Evolutionary conservation across 1,139 yeast species (phyloP), one percentile per base, ranked within the genome.

Genomic region (Suhomyces maxii): DNA sequence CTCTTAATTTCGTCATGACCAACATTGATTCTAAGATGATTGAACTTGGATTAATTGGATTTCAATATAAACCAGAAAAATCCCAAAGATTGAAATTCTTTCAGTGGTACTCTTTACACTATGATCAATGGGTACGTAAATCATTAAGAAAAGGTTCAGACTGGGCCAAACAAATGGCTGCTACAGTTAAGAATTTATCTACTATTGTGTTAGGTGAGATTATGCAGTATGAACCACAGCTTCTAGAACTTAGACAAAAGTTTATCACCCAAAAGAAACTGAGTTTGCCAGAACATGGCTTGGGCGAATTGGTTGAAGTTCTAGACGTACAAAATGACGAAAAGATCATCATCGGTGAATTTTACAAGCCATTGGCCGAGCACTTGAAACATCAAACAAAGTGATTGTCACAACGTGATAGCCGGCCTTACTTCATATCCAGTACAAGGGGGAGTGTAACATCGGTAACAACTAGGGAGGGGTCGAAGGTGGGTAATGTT

Each of bases 41-140:
- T 37, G 89, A 82, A 56, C 59, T 77, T 44, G 81, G 79, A 0
- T 62, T 84, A 12, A 58, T 81, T 37, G 89, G 89, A 3, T 68
- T 80, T 52, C 64, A 63, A 43, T 68, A 58, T 53, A 60, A 64
- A 45, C 42, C 52, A 14, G 46, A 51, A 9, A 49, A 43, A 13
- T 47, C 51, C 7, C 49, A 50, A 10, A 64, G 53, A 42, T 44
- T 61, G 26, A 52, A 52, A 43, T 57, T 83, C 7, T 83, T 83
- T 79, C 63, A 71, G 10, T 83, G 88, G 87, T 83, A 75, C 59
- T 64, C 58, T 35, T 58, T 74, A 41, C 73, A 82, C 54, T 82
- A 75, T 56, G 77, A 77, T 44, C 63, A 64, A 30, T 82, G 86
- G 82, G 71, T 69, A 6, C 55, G 64, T 18, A 74, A 71, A 47